Base-by-base conservation (phyloP, 495 filamentous ascomycete species). In the Penicillium simplicissimum region DNA sequence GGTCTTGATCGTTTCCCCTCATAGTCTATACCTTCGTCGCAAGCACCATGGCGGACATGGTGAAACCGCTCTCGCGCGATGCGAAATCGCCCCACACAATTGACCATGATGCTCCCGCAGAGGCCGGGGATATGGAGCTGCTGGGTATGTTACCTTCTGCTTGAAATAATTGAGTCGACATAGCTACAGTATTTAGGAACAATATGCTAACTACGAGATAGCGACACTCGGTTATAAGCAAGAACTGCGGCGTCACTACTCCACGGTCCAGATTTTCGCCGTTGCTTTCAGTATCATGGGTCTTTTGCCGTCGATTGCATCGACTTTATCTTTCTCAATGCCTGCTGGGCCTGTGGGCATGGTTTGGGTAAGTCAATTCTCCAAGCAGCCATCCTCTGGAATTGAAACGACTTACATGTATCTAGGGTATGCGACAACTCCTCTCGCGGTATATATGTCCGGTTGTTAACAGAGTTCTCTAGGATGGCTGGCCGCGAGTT, bases 261-360 rank as follows among this genome's bases (percentile, higher is more conserved):
- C 82, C 10, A 85, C 84, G 60, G 65, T 88, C 28, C 84, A 90
- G 69, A 80, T 90, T 35, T 90, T 90, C 61, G 87, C 86, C 21
- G 87, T 90, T 57, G 87, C 87, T 0, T 90, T 90, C 64, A 85
- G 81, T 63, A 90, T 90, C 59, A 90, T 90, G 86, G 87, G 87
- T 9, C 74, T 90, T 10, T 72, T 90, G n/a, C 87, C 87, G 0
- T 89, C 87, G 3, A 89, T 90, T 62, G 86, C 87, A 4, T 83
- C 82, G 13, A 89, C 86, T 0, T 71, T 90, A 23, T 68, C 84
- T 3, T 90, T 88, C 63, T 87, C 84, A 1, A 77, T 89, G 52
- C 86, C 88, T 7, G 84, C 87, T 33, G 88, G 88, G 1, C 87
- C 88, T 0, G 86, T 81, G 2, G 88, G 87, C 8, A 88, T 90